Conservation (phyloP, 768 basidiomycete genomes). For the Bullera alba region DNA sequence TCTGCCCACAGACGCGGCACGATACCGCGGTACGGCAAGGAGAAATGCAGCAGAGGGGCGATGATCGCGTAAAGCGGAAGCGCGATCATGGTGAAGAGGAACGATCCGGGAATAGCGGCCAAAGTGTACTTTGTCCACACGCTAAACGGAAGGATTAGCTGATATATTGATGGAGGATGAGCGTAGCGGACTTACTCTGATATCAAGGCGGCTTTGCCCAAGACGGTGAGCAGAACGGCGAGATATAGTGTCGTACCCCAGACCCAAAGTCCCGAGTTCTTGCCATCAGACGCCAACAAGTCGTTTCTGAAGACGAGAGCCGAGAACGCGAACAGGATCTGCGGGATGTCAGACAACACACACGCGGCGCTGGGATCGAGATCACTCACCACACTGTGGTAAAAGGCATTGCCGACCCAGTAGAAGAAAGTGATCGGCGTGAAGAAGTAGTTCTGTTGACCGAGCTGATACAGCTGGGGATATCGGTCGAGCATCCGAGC, state of each 20-base stretch:
- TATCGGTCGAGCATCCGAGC: slow-evolving; percentile 94
- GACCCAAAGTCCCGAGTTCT: slow-evolving; percentile 91
- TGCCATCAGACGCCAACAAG: slow-evolving; percentile 68
- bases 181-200: slow-evolving; percentile 69
- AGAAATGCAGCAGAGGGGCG: slow-evolving; percentile 77
- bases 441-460: slow-evolving; percentile 82
- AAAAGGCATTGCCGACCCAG: slow-evolving; percentile 46
- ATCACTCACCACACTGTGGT: slow-evolving; percentile 44
- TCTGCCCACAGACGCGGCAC: slow-evolving; percentile 86
- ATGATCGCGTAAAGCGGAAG: slow-evolving; percentile 82
- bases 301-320: slow-evolving; percentile 90
- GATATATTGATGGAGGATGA: not conserved
- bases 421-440: slow-evolving; percentile 45
- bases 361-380: not conserved
- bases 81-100: slow-evolving; percentile 91
- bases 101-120: slow-evolving; percentile 95
- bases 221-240: slow-evolving; percentile 82
- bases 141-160: slow-evolving; percentile 49
- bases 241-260: slow-evolving; percentile 98
- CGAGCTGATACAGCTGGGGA: slow-evolving; percentile 89
- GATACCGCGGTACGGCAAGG: slow-evolving; percentile 79
- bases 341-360: not conserved
- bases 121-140: slow-evolving; percentile 99
- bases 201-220: slow-evolving; percentile 93
- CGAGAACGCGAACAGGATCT: slow-evolving; percentile 85